Conservation (phyloP, 75 land plant species). For the Picea glauca region DNA sequence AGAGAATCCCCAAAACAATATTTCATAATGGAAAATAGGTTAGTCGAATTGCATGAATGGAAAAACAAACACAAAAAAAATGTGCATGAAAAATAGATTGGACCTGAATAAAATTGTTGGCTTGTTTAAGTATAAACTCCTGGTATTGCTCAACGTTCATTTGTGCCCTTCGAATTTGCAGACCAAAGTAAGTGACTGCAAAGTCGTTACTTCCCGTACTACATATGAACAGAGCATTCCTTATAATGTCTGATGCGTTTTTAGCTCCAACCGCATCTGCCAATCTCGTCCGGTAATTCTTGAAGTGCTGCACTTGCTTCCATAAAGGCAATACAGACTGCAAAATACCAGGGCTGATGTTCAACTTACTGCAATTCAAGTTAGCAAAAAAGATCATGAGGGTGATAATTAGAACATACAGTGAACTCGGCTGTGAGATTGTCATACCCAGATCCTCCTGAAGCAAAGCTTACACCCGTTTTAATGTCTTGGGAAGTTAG, state of each 20-base stretch:
- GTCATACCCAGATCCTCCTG: constrained; percentile 57
- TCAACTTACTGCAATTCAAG: neutral
- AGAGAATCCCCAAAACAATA: too few species aligned
- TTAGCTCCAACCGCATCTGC: constrained; percentile 29
- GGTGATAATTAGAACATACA: constrained; percentile 17
- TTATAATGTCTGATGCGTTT: constrained; percentile 28
- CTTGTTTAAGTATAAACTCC: constrained; percentile 28
- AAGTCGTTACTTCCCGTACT: constrained; percentile 72
- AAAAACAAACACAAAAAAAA: too few species aligned
- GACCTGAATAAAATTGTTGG: constrained; percentile 17
- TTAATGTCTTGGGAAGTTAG: constrained; percentile 30
- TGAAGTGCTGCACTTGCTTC: constrained; percentile 56
- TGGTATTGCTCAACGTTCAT: constrained; percentile 29
- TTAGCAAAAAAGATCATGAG: neutral
- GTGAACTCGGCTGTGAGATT: constrained; percentile 29
- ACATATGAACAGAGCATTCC: constrained; percentile 38
- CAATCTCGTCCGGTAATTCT: constrained; percentile 40
- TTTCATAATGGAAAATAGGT: too few species aligned
- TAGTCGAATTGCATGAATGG: too few species aligned
- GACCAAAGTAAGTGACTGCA: constrained; percentile 21
- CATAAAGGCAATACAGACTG: constrained; percentile 55
- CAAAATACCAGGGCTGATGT: neutral
- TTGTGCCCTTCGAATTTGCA: constrained; percentile 15
- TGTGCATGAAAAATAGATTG: too few species aligned
- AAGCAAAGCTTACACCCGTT: constrained; percentile 59